Percentiles rank a stretch among this genome's conserved stretches.
phyloP scores from a whole-genome alignment of 441 rosid genomes.

The Geranium incanum region DNA sequence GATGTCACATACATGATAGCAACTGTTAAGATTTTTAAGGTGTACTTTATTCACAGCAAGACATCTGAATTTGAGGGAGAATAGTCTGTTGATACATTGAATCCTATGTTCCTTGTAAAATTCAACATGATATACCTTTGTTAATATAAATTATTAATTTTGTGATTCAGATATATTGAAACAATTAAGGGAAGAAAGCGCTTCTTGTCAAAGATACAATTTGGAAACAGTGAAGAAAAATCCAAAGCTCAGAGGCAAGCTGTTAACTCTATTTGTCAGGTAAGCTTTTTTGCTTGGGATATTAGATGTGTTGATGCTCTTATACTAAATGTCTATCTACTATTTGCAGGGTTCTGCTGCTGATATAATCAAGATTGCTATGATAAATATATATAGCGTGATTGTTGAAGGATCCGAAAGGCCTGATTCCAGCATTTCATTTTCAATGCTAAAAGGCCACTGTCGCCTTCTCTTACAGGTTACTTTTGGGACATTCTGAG shows the following conservation, averaged over 20 bases:
- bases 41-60: too few species aligned
- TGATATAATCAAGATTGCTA: conserved; percentile 92
- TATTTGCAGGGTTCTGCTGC: conserved; percentile 87
- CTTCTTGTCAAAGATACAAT: conserved; percentile 84
- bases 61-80: not conserved
- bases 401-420: conserved; percentile 40
- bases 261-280: conserved; percentile 97
- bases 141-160: not conserved
- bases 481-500: conserved; percentile 15
- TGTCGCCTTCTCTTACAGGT: conserved; percentile 93
- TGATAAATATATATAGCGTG: conserved; percentile 61
- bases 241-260: conserved; percentile 97
- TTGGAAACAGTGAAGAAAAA: conserved; percentile 73
- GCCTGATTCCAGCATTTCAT: conserved; percentile 40
- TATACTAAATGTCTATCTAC: conserved; percentile 18
- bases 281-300: conserved; percentile 22
- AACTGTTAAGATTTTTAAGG: not conserved
- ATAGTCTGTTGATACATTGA: not conserved
- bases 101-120: not conserved
- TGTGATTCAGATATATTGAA: conserved; percentile 66
- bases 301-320: conserved; percentile 7
- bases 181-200: conserved; percentile 90
- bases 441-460: conserved; percentile 58
- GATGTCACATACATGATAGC: too few species aligned
- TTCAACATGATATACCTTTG: not conserved